Evolutionary conservation across 495 filamentous ascomycete genomes (phyloP), one percentile per base, ranked within the genome.

Genomic region (Corynascus novoguineensis): DNA sequence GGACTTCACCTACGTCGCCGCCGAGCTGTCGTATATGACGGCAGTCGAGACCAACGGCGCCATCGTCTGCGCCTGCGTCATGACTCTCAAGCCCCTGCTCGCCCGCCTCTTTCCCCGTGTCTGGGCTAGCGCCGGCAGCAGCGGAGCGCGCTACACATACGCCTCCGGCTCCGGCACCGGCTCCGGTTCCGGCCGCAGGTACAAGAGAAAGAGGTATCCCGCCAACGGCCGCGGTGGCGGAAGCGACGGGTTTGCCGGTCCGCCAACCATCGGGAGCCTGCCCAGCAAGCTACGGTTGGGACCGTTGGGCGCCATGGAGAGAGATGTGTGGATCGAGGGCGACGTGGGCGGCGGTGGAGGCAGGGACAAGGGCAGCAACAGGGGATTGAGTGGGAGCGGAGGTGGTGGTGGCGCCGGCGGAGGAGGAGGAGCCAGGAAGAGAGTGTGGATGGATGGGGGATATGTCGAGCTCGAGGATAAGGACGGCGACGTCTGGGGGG

Each of bases 31-130:
- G 19, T 69, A 78, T 24, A 76, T 80, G 65, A 81, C 80, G 4
- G 70, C 67, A 0, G 64, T 78, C 15, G 75, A 78, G 31, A 60
- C 71, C 38, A 74, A 72, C 55, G 63, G 73, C 25, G 74, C 68
- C 25, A 73, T 78, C 14, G 65, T 75, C 29, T 71, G 69, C 48
- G 74, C 74, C 11, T 74, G 68, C 50, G 62, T 74, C 31, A 64
- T 70, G 57, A 69, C 66, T 1, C 60, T 72, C 21, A 72, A 70
- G 55, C 69, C 69, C 0, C 52, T 72, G 3, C 35, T 69, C 42
- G 51, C 53, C 49, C 34, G 34, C 24, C 60, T 56, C 63, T 68
- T 75, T 48, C 76, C 77, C 4, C 42, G 62, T 15, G 38, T 75
- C 10, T 60, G 59, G 31, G 40, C 38, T 25, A 14, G 25, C 17